Conservation (phyloP, 2,329 filamentous ascomycete species). For the Escovopsis sp. region DNA sequence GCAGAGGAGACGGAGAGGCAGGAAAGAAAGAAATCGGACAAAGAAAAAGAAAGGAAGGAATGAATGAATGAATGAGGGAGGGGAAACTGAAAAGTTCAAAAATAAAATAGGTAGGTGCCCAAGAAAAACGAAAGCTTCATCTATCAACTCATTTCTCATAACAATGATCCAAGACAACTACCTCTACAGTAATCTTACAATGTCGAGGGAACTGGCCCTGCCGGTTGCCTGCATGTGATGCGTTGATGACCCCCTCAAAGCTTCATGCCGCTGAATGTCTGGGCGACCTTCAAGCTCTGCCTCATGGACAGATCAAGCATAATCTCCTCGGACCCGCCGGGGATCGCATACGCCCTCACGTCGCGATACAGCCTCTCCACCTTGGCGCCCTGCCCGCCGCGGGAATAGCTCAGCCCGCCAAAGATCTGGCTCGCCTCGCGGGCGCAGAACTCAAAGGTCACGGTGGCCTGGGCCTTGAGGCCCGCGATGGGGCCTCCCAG, state of each 20-base stretch:
- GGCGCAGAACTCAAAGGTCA: constrained; percentile 95
- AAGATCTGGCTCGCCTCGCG: constrained; percentile 96
- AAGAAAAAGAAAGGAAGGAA: too few relatives aligned
- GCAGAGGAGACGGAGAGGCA: too few relatives aligned
- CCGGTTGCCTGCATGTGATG: not conserved
- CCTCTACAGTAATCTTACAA: too few relatives aligned
- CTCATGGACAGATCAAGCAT: constrained; percentile 95
- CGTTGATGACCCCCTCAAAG: constrained; percentile 33
- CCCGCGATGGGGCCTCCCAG: constrained; percentile 88
- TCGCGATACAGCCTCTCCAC: constrained; percentile 90
- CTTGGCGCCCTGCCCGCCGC: constrained; percentile 90
- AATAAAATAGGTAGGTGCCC: too few relatives aligned
- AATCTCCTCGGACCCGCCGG: constrained; percentile 92
- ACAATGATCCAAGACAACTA: too few relatives aligned
- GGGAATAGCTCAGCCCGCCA: constrained; percentile 79
- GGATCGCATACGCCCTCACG: constrained; percentile 90
- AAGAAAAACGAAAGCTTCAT: not conserved
- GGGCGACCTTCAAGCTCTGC: constrained; percentile 75
- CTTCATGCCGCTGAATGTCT: constrained; percentile 83
- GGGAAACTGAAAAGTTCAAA: too few relatives aligned
- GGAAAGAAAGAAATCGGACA: too few relatives aligned
- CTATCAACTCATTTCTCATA: not conserved
- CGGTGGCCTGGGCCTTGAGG: constrained; percentile 85
- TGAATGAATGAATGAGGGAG: too few relatives aligned
- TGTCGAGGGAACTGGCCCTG: not conserved